Base-by-base conservation (phyloP, 1,284 basidiomycete species). In the Acaromyces ingoldii region DNA sequence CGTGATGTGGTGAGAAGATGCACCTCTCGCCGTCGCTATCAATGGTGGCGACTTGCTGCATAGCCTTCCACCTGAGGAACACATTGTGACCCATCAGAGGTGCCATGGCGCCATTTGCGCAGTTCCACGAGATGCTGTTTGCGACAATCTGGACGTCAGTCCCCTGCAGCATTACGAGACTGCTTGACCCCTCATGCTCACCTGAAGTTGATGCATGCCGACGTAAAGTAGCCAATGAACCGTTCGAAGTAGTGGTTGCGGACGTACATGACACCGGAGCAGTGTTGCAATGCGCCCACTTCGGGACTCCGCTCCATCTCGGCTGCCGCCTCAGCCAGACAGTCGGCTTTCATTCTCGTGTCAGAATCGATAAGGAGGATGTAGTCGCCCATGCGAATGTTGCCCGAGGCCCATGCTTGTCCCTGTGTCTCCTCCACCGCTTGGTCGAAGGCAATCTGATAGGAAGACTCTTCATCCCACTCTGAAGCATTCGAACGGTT, bases 21-120 rank as follows among this genome's bases (percentile, higher is more conserved):
- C 87, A 88, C 67, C 79, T 81, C 53, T 80, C 70, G 1, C 81
- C 81, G 64, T 87, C 85, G 17, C 80, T 82, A 62, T 89, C 88
- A 37, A 85, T 72, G 60, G 86, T 86, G 6, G 85, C 80, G 2
- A 83, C 85, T 53, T 89, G 88, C 70, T 91, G 89, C 5, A 90
- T 77, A 1, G 88, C 88, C 4, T 81, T 81, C 88, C 89, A 91
- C 11, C 88, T 82, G 30, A 91, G 78, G 78, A 90, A 90, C 1
- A 87, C 88, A 56, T 91, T 90, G 76, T 91, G 89, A 0, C 89
- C 89, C 57, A 91, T 86, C 65, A 90, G 89, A 1, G 88, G 88
- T 0, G 88, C 76, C 1, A 64, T 25, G 44, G 55, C 57, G 10
- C 65, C 55, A 33, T 26, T 38, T 15, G 66, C 47, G 1, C 61